Percentiles rank a stretch among this genome's conserved stretches.
Conservation (phyloP, 352 stramenopile species). For the Phytophthora idaei region DNA sequence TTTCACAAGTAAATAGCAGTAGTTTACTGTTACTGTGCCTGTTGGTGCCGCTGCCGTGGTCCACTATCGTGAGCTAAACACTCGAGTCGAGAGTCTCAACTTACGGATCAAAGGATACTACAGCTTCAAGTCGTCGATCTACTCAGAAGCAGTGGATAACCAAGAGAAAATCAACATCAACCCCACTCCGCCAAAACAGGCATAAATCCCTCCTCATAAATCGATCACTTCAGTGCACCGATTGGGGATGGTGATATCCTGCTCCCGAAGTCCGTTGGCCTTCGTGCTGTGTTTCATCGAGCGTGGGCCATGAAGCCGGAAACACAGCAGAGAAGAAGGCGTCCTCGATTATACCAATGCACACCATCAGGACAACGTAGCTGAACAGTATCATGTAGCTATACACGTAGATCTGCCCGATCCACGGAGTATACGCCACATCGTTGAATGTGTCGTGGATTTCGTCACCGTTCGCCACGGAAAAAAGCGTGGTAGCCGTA, state of each 20-base stretch:
- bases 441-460: slow-evolving; percentile 87
- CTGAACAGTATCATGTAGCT: slow-evolving; percentile 89
- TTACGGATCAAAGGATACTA: no score
- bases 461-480: slow-evolving; percentile 87
- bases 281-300: slow-evolving; percentile 13
- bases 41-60: no score
- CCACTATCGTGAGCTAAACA: no score
- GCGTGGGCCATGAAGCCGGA: slow-evolving; percentile 59
- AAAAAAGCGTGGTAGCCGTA: slow-evolving; percentile 84
- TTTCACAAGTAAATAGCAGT: no score
- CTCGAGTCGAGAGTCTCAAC: no score
- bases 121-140: no score
- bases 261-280: not conserved
- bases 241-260: slow-evolving; percentile 14
- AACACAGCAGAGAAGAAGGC: slow-evolving; percentile 88
- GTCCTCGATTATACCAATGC: slow-evolving; percentile 90
- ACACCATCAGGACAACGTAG: slow-evolving; percentile 90
- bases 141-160: no score
- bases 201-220: not conserved
- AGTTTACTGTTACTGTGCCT: no score
- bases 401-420: slow-evolving; percentile 88
- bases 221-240: not conserved
- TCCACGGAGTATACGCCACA: slow-evolving; percentile 70
- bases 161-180: not conserved
- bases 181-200: no score